Base-by-base conservation (phyloP, 1,139 yeast genomes). In the Spathaspora sp. region DNA sequence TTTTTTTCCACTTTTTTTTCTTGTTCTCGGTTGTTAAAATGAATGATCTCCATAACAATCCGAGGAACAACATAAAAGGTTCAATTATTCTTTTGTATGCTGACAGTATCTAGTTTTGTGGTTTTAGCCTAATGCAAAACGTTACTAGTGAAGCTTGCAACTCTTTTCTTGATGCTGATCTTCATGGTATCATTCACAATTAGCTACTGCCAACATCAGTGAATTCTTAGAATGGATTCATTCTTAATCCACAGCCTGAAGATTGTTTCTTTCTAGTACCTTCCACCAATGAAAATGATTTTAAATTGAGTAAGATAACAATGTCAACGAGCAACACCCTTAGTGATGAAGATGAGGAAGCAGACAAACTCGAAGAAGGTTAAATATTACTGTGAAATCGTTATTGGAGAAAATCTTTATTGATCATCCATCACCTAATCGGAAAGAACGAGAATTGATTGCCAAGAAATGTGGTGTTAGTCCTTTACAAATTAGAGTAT, bases 401-500 rank as follows among this genome's bases (percentile, higher is more conserved):
- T 48, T 56, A 17, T 50, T 58, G 18, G 57, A 57, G 16, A 40
- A 44, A 17, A 49, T 52, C 7, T 59, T 54, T 40, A 41, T 39
- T n/a, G 43, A 42, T 4, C 42, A 48, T 15, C 50, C 48, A 5
- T 43, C 56, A 6, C 70, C 70, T 0, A 64, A 62, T 42, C 56
- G 63, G 25, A 51, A 51, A 41, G 71, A 67, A 38, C 51, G 71
- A 18, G 57, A 56, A 17, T 38, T 58, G 4, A 60, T 68, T 20
- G 70, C 70, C 1, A 57, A 58, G 41, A 59, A 56, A 41, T 58
- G 66, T 46, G 63, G 61, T 0, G 41, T 65, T 7, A 55, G 65
- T 0, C 59, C 62, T 1, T 44, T 60, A 10, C 72, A 67, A 46
- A 67, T 67, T 2, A 53, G 70, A 9, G 65, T 62, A 3, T 66